Base-by-base conservation (phyloP, 2,329 filamentous ascomycete genomes). In the Arthrobotrys sinensis region DNA sequence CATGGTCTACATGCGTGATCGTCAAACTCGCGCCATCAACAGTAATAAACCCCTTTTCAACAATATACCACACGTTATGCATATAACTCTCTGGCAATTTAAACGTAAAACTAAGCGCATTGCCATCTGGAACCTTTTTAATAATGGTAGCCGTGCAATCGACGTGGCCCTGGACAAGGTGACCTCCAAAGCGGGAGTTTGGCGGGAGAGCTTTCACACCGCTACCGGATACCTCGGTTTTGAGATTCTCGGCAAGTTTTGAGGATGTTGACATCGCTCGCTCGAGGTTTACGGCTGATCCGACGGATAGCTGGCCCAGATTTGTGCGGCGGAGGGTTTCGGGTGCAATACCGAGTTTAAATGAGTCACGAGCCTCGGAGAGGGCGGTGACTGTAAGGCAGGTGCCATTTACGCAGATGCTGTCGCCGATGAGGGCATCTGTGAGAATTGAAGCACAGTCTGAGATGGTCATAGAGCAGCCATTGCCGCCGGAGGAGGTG, bases 291-390 rank as follows among this genome's bases (percentile, higher is more conserved):
- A 98, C 94, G 7, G 21, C 8, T 78, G 90, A 92, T 48, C 87
- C 87, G 78, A 89, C 84, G 57, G 86, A 85, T 66, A 99, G 88
- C n/a, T 78, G 57, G 79, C 94, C 95, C n/a, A 99, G 90, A 86
- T 98, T 97, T 76, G 96, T 99, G 73, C 97, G 90, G 75, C 96
- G 94, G 70, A 99, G 90, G 14, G 96, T 99, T 86, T 99, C 96
- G 76, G 96, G 96, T 7, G 96, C 93, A 80, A 97, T 91, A 83
- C 96, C 95, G 81, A 98, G 93, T 82, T 93, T 95, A 90, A 99
- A 99, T 80, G 86, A 76, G 36, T 76, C 72, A 24, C 34, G 73
- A 53, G 64, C 57, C 28, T 79, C 83, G 68, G 84, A 85, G 84
- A 93, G 91, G 77, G 88, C 86, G n/a, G 91, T 97, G 70, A 98